phyloP scores from a whole-genome alignment of 208 protist genomes.

The Herpetomonas tarakana region DNA sequence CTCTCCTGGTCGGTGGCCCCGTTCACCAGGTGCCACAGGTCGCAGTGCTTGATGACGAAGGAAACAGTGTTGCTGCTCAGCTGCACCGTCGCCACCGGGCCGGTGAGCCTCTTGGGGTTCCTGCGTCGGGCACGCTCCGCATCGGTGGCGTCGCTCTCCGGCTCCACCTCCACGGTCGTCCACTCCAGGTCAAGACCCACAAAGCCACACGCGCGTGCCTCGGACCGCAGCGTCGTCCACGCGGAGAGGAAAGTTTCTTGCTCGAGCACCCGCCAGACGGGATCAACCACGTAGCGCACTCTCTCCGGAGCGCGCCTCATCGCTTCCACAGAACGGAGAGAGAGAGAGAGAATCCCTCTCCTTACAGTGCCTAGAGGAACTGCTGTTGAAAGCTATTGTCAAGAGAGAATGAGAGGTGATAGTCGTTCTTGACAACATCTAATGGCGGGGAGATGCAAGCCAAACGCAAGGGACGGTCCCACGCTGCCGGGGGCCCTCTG shows the following conservation, averaged over 20 bases:
- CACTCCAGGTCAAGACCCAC: constrained; percentile 67
- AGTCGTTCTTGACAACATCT: no score
- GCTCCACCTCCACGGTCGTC: constrained; percentile 23
- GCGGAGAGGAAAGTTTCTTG: constrained; percentile 12
- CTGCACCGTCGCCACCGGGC: constrained; percentile 48
- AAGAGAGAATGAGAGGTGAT: no score
- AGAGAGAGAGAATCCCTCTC: constrained; percentile 1
- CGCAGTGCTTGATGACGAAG: constrained; percentile 39
- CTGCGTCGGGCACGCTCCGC: not conserved
- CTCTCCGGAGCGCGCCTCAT: constrained; percentile 1
- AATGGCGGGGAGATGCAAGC: no score
- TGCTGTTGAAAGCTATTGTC: no score
- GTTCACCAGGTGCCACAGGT: constrained; percentile 25
- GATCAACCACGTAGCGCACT: constrained; percentile 33
- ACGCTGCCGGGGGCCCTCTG: no score
- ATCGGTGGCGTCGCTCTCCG: not conserved
- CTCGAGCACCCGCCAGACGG: constrained; percentile 49
- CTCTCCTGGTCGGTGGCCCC: constrained; percentile 8
- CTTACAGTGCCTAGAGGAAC: no score
- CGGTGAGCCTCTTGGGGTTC: not conserved
- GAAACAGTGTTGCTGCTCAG: constrained; percentile 40
- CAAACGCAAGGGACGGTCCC: no score
- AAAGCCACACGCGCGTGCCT: constrained; percentile 32
- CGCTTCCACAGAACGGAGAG: not conserved
- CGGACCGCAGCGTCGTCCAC: constrained; percentile 22